phyloP scores from a whole-genome alignment of 108 stramenopile species.

The Pinguiococcus pyrenoidosus region DNA sequence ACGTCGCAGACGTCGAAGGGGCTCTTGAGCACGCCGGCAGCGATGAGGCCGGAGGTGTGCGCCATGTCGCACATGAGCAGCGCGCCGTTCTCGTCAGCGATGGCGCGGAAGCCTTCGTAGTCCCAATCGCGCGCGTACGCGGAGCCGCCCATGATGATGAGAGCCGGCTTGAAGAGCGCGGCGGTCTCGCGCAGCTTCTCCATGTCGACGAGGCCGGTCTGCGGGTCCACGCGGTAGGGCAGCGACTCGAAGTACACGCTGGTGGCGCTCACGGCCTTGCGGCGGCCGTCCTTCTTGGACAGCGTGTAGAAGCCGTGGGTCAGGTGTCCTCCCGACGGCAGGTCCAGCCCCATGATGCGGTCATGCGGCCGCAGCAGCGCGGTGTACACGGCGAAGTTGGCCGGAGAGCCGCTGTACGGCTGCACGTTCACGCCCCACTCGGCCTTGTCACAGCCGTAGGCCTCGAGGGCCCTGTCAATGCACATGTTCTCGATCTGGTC shows the following conservation, averaged over 20 bases:
- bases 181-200: constrained; percentile 78
- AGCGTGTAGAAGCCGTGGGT: constrained; percentile 99
- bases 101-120: constrained; percentile 86
- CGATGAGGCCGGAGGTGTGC: constrained; percentile 96
- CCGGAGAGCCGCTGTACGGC: constrained; percentile 78
- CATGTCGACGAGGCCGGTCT: constrained; percentile 89
- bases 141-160: constrained; percentile 94
- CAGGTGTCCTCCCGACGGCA: constrained; percentile 95
- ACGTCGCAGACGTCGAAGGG: constrained; percentile 94
- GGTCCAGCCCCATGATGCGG: constrained; percentile 99
- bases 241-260: constrained; percentile 97
- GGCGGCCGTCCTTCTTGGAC: constrained; percentile 85
- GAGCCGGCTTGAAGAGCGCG: constrained; percentile 90
- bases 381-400: constrained; percentile 99
- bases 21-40: constrained; percentile 67
- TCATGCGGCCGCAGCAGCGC: constrained; percentile 90
- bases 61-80: constrained; percentile 99
- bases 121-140: constrained; percentile 99
- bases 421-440: constrained; percentile 98
- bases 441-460: constrained; percentile 80
- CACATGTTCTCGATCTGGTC: constrained; percentile 93
- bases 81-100: constrained; percentile 93
- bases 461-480: constrained; percentile 82
- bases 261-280: constrained; percentile 93
- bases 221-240: constrained; percentile 91